Percentiles rank a stretch among this genome's conserved stretches.
Conservation (phyloP, 1,284 basidiomycete genomes). For the Trichosporon sp. region DNA sequence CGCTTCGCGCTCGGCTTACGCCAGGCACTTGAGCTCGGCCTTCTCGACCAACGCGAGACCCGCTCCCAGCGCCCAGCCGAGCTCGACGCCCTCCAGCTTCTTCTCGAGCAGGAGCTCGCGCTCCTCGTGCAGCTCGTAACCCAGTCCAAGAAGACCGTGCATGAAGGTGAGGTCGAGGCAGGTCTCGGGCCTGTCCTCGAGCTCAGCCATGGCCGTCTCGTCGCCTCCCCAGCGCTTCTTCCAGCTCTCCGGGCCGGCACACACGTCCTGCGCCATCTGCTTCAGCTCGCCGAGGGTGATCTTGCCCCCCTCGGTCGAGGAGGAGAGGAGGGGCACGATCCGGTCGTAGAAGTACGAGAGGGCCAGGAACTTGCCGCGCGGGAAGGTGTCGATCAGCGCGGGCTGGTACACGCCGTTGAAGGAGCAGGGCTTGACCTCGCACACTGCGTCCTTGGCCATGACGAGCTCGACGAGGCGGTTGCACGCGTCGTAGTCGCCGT, state of each 20-base stretch:
- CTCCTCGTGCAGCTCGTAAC: constrained; percentile 75
- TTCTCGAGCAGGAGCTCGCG: constrained; percentile 79
- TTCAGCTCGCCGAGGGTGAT: constrained; percentile 69
- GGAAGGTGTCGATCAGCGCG: constrained; percentile 86
- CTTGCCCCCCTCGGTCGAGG: constrained; percentile 36
- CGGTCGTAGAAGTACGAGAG: constrained; percentile 98
- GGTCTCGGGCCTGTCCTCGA: constrained; percentile 83
- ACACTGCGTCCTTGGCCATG: constrained; percentile 94
- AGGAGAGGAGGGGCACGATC: constrained; percentile 72
- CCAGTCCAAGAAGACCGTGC: constrained; percentile 78
- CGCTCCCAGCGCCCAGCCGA: constrained; percentile 92
- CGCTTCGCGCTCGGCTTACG: constrained; percentile 32
- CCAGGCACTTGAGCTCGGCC: constrained; percentile 53
- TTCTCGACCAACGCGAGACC: constrained; percentile 67
- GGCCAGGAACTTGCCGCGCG: constrained; percentile 73
- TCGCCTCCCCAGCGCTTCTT: constrained; percentile 57
- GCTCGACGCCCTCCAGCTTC: constrained; percentile 84
- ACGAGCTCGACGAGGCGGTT: constrained; percentile 82
- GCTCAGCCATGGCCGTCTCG: constrained; percentile 68
- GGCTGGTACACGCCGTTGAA: constrained; percentile 98
- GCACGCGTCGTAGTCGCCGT: constrained; percentile 84
- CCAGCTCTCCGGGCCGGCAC: constrained; percentile 70
- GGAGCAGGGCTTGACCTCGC: constrained; percentile 87
- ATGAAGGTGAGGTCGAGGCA: constrained; percentile 96
- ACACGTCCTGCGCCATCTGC: constrained; percentile 69